A percentile compares a stretch with the other conserved stretches of the same genome.
Conservation (phyloP, 352 stramenopile species). For the Phytophthora kernoviae region DNA sequence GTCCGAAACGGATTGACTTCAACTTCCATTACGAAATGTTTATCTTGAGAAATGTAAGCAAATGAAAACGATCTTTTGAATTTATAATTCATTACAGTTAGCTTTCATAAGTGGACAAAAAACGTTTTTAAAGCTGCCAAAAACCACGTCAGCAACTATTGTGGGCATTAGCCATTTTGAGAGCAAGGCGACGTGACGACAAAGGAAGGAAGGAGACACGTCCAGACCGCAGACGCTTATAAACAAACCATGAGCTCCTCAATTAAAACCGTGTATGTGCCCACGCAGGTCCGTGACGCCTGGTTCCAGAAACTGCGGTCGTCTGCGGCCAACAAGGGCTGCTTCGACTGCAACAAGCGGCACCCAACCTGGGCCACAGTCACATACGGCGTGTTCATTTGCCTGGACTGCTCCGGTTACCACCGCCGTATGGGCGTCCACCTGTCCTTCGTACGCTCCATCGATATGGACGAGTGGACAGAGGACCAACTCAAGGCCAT, state of each 20-base stretch:
- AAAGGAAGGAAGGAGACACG: constrained; percentile 10
- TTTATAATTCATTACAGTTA: no score
- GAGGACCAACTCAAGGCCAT: constrained; percentile 94
- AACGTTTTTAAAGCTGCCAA: constrained; percentile 11
- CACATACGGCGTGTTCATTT: constrained; percentile 97
- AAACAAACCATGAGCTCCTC: constrained; percentile 27
- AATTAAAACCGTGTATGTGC: constrained; percentile 74
- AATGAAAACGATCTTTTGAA: no score
- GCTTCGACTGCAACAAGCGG: constrained; percentile 96
- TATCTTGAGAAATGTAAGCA: no score
- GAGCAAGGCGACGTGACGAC: constrained; percentile 16
- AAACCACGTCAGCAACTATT: constrained; percentile 14
- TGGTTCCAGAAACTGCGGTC: constrained; percentile 88
- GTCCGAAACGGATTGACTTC: no score
- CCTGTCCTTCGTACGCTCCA: constrained; percentile 94
- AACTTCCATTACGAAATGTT: no score
- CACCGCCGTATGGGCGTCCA: constrained; percentile 94
- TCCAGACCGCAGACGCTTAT: neutral
- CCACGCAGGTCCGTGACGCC: constrained; percentile 72
- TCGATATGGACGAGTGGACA: constrained; percentile 97
- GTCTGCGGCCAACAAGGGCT: constrained; percentile 86
- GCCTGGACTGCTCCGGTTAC: constrained; percentile 94
- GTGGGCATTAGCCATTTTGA: constrained; percentile 12
- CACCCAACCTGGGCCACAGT: constrained; percentile 96
- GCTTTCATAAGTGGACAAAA: neutral